Evolutionary conservation across 805 yeast genomes (phyloP).

Genomic region (Starmerella floricola): DNA sequence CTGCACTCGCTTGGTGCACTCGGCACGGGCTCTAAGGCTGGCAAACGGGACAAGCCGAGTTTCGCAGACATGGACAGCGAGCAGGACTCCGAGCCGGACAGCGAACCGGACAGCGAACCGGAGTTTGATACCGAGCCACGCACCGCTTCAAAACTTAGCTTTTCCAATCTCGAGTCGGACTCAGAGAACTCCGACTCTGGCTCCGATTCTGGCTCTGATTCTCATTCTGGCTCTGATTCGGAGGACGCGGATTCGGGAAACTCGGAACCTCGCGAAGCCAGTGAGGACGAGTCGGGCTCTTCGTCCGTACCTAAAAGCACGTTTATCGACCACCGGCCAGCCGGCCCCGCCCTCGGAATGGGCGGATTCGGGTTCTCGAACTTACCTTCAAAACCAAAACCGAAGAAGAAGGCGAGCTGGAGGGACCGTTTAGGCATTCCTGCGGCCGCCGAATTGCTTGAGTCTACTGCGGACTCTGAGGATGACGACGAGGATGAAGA

Average conservation of each 20-base stretch:
- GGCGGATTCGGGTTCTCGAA: slow-evolving; percentile 26
- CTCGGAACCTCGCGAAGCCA: slow-evolving; percentile 18
- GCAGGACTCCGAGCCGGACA: slow-evolving; percentile 55
- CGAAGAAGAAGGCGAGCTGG: slow-evolving; percentile 19
- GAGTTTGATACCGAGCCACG: slow-evolving; percentile 2
- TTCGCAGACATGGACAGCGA: slow-evolving; percentile 49
- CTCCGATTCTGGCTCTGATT: slow-evolving; percentile 1
- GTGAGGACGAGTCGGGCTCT: too few species aligned
- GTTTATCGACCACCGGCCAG: slow-evolving; percentile 53
- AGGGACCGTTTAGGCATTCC: slow-evolving; percentile 21
- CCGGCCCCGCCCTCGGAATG: slow-evolving; percentile 36
- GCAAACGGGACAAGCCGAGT: slow-evolving; percentile 61
- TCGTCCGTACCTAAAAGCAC: neutral
- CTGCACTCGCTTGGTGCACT: slow-evolving; percentile 63
- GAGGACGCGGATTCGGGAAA: too few species aligned
- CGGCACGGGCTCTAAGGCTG: slow-evolving; percentile 56
- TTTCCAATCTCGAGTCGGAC: too few species aligned
- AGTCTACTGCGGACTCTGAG: slow-evolving; percentile 25
- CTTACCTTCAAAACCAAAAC: slow-evolving; percentile 34
- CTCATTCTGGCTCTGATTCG: slow-evolving; percentile 3
- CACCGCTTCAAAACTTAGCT: too few species aligned
- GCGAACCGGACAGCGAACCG: slow-evolving; percentile 38
- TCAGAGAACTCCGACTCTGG: neutral
- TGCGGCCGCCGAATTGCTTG: slow-evolving; percentile 13
- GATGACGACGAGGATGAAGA: slow-evolving; percentile 30